Base-by-base conservation (phyloP, 106 monocot genomes). In the Amphibolis antarctica region DNA sequence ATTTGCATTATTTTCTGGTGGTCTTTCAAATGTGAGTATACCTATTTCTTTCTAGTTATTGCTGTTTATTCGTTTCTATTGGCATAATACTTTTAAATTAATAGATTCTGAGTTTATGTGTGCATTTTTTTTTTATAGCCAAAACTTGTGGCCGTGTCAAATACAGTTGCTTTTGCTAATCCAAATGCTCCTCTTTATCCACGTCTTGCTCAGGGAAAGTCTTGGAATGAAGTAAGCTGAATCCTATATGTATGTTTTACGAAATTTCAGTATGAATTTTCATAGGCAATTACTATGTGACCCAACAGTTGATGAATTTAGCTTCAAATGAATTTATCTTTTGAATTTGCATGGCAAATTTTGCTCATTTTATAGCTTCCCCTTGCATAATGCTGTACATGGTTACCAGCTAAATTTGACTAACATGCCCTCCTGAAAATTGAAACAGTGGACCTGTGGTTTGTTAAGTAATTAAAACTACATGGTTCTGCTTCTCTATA, bases 101-200 rank as follows among this genome's bases (percentile, higher is more conserved):
- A 25, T 24, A 15, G 28, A 14, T 25, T 13, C 28, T 59, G 44
- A 29, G 22, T 10, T 5, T 28, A 18, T 3, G 14, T 52, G 21
- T 62, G 21, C 50, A 1, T 28, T n/a, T 29, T 9, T 18, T 58
- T 30, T 26, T 69, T 69, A 54, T 89, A 94, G 86, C 94, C 94
- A 55, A 94, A 80, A 12, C 79, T 94, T 55, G 55, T 94, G 28
- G 79, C 94, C 15, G 72, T 89, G 11, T 94, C 89, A 42, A 80
- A 84, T 76, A 28, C 45, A 28, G 43, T 94, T 36, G 68, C 86
- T 5, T 94, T 94, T 72, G 71, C 75, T 19, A 86, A 94, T 66
- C 89, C 94, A 5, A 89, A 86, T 58, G 86, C 84, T 19, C 94
- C 94, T 30, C 71, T 89, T 29, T 94, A 94, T 74, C 94, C 94